Base-by-base conservation (phyloP, 2,329 filamentous ascomycete genomes). In the Clarireedia sp. region DNA sequence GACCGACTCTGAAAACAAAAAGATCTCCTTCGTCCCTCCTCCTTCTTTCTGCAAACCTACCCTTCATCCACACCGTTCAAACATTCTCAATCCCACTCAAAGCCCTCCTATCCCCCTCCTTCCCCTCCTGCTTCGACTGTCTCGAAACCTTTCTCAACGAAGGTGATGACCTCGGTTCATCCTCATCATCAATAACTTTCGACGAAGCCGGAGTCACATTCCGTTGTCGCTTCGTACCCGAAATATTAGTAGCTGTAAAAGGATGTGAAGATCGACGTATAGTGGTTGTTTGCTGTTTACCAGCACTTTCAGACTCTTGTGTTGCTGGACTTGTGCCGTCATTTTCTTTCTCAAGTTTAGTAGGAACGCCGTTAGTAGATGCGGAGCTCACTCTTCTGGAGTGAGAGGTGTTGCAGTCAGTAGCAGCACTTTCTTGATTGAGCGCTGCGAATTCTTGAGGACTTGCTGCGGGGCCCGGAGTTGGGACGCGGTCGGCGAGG, bases 131-230 rank as follows among this genome's bases (percentile, higher is more conserved):
- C 14, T 62, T 62, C 8, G 55, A 47, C 51, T 38, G 59, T 26
- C 57, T 59, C 33, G 65, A 67, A 0, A 55, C 51, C 48, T 66
- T 66, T 43, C 65, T 54, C 10, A 62, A 24, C 2, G 62, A 58
- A 16, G 66, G 63, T 29, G 51, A 54, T 6, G 51, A 54, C 29
- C 51, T 54, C 16, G 65, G 71, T 57, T 78, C 74, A 43, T 78
- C 73, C 49, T 78, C 75, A 19, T 75, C 73, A 40, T 77, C 77
- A 16, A 77, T 72, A 8, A 64, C 72, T 59, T 73, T 75, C n/a
- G 68, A 63, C 37, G 76, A 74, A 2, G 70, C 70, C 7, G 76
- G 74, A 0, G 76, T 78, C 48, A 76, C 75, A 50, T 73, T 70
- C 12, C 76, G 72, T 54, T 68, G 66, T 36, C 78, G 72, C 62